Evolutionary conservation across 2,329 filamentous ascomycete species (phyloP).

Genomic region (Aspergillus floridensis): DNA sequence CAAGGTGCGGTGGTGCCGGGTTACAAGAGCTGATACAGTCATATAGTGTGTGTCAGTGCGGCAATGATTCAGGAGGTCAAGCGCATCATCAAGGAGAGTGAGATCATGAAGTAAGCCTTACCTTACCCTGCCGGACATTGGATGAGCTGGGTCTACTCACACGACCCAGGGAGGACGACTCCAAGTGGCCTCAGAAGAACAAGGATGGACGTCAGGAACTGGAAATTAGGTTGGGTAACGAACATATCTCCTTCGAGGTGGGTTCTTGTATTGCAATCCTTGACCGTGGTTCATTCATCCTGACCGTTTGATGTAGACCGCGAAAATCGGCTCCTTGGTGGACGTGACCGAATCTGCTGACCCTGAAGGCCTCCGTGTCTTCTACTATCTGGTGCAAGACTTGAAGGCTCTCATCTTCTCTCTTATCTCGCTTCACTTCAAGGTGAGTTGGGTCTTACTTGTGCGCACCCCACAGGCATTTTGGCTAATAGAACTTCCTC

Average conservation of each 20-base stretch:
- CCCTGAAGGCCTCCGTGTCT: conserved; percentile 91
- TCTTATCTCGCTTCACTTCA: conserved; percentile 94
- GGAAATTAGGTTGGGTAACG: conserved; percentile 87
- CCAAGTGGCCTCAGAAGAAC: conserved; percentile 98
- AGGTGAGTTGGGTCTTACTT: conserved; percentile 51
- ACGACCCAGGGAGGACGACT: conserved; percentile 79
- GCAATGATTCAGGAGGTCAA: conserved; percentile 91
- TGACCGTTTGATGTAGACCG: conserved; percentile 61
- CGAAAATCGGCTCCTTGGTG: conserved; percentile 94
- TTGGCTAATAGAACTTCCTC: conserved; percentile 1
- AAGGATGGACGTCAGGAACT: conserved; percentile 97
- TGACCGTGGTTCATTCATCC: not conserved
- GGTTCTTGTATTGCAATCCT: not conserved
- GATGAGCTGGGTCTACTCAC: conserved; percentile 17
- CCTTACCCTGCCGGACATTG: not conserved
- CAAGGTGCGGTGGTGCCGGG: conserved; percentile 2
- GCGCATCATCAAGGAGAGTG: conserved; percentile 93
- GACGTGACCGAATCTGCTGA: conserved; percentile 96
- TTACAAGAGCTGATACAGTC: not conserved
- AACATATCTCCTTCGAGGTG: conserved; percentile 98
- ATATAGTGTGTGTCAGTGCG: conserved; percentile 88
- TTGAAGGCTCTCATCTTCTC: conserved; percentile 96
- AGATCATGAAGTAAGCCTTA: conserved; percentile 81
- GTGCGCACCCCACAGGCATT: not conserved
- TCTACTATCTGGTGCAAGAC: conserved; percentile 98